Conservation (phyloP, 2,329 filamentous ascomycete species). For the Colletotrichum endophyticum region DNA sequence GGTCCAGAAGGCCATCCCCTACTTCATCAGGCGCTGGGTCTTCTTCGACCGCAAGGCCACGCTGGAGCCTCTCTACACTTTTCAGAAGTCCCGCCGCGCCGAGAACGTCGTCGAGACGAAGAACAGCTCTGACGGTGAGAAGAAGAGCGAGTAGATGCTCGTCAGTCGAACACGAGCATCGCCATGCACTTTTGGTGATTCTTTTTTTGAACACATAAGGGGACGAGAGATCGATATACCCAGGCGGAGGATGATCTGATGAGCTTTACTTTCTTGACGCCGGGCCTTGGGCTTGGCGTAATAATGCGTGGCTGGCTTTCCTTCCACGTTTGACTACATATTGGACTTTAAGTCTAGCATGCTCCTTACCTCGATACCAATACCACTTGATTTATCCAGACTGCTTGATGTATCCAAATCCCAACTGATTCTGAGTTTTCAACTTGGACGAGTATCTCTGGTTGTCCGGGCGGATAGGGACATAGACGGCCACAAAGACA, state of each 20-base stretch:
- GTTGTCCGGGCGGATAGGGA: too few species aligned
- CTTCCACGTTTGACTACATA: not conserved
- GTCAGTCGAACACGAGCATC: not conserved
- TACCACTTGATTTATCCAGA: not conserved
- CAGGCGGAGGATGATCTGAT: slow-evolving; percentile 2
- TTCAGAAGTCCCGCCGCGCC: slow-evolving; percentile 26
- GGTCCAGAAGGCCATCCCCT: slow-evolving; percentile 34
- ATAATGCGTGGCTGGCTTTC: not conserved
- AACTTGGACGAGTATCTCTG: too few species aligned
- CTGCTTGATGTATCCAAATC: not conserved
- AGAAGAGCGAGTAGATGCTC: not conserved
- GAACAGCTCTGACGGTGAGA: slow-evolving; percentile 15
- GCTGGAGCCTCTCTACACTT: slow-evolving; percentile 48
- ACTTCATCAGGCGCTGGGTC: slow-evolving; percentile 33
- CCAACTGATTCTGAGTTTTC: not conserved
- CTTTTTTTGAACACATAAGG: not conserved
- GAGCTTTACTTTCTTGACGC: not conserved
- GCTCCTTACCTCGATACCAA: not conserved
- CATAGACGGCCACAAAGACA: too few species aligned
- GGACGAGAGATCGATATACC: not conserved
- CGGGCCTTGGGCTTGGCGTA: not conserved
- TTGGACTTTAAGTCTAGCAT: not conserved
- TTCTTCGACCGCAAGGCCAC: slow-evolving; percentile 32
- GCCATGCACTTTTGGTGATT: not conserved
- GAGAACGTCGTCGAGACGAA: not conserved